Conservation (phyloP, 306 rosid genomes). For the Begonia peltatifolia region DNA sequence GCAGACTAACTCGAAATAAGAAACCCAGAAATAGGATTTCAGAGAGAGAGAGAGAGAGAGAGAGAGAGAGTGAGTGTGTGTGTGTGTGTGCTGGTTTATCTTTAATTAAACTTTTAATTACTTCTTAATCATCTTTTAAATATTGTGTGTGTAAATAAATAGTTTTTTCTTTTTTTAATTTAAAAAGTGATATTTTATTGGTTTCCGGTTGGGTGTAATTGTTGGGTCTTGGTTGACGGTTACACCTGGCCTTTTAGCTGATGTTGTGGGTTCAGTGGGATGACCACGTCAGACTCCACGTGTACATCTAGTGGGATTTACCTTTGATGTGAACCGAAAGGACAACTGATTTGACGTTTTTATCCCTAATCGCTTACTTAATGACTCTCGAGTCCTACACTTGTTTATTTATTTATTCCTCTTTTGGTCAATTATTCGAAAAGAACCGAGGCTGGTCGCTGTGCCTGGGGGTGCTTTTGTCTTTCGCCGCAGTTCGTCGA, state of each 20-base stretch:
- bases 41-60: constrained; percentile 1
- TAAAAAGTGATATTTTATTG: too few species aligned
- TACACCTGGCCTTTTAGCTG: constrained; percentile 23
- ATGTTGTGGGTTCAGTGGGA: neutral
- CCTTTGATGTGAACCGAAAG: too few species aligned
- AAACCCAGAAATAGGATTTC: neutral
- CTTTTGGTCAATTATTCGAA: too few species aligned
- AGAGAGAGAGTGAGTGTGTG: constrained; percentile 15
- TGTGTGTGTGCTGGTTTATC: neutral
- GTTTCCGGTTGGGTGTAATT: constrained; percentile 7
- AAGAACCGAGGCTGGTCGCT: too few species aligned
- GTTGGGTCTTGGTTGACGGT: constrained; percentile 29
- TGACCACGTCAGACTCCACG: constrained; percentile 28
- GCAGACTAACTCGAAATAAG: constrained; percentile 12
- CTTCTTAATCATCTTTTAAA: neutral
- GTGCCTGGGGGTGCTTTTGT: constrained; percentile 29
- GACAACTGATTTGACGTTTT: constrained; percentile 5
- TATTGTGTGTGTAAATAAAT: too few species aligned
- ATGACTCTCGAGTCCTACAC: constrained; percentile 10
- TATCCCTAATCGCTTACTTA: neutral
- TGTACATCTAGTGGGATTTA: constrained; percentile 7
- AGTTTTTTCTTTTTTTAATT: too few species aligned
- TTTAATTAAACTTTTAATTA: neutral
- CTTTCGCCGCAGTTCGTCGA: constrained; percentile 13
- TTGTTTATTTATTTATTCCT: neutral